A percentile compares a stretch with the other conserved stretches of the same genome.
These are phyloP conservation scores for Calonectria fujianensis DNA, from an alignment of 2,329 filamentous ascomycete species.

Conservation along the genomic window DNA sequence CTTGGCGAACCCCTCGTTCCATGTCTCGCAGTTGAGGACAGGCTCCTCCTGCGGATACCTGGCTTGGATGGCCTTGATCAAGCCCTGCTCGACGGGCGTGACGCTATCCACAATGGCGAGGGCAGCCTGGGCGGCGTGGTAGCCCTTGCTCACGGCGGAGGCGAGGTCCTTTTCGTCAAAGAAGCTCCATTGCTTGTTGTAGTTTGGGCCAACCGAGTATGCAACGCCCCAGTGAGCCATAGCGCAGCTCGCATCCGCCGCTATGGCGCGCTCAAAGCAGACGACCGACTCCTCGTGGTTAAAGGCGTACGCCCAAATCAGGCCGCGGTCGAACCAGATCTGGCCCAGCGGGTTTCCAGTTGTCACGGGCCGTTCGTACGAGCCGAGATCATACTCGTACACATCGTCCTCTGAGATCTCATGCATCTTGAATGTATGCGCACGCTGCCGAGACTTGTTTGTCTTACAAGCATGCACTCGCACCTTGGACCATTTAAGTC, in stretches of 20 bases:
- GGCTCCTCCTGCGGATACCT: slow-evolving; percentile 74
- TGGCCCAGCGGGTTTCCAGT: slow-evolving; percentile 3
- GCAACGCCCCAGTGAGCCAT: slow-evolving; percentile 83
- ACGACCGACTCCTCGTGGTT: slow-evolving; percentile 82
- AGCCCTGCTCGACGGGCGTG: slow-evolving; percentile 69
- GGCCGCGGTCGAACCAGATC: slow-evolving; percentile 74
- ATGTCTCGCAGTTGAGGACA: slow-evolving; percentile 66
- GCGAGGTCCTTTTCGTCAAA: slow-evolving; percentile 78
- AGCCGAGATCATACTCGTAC: slow-evolving; percentile 33
- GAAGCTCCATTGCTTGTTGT: slow-evolving; percentile 84
- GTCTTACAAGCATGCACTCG: not conserved
- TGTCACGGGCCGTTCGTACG: slow-evolving; percentile 27
- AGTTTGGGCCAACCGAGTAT: slow-evolving; percentile 84
- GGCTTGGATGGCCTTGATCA: slow-evolving; percentile 76
- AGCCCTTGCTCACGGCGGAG: slow-evolving; percentile 32
- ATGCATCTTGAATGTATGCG: slow-evolving; percentile 5
- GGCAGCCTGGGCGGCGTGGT: slow-evolving; percentile 33
- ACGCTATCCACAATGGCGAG: slow-evolving; percentile 1
- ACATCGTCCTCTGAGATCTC: slow-evolving; percentile 1
- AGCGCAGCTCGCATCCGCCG: slow-evolving; percentile 71
- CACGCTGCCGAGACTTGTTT: not conserved
- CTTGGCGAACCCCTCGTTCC: slow-evolving; percentile 59
- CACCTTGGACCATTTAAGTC: slow-evolving; percentile 4
- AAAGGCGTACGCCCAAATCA: slow-evolving; percentile 85
- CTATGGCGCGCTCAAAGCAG: slow-evolving; percentile 78